phyloP scores from a whole-genome alignment of 306 rosid species.

The Malus sylvestris region DNA sequence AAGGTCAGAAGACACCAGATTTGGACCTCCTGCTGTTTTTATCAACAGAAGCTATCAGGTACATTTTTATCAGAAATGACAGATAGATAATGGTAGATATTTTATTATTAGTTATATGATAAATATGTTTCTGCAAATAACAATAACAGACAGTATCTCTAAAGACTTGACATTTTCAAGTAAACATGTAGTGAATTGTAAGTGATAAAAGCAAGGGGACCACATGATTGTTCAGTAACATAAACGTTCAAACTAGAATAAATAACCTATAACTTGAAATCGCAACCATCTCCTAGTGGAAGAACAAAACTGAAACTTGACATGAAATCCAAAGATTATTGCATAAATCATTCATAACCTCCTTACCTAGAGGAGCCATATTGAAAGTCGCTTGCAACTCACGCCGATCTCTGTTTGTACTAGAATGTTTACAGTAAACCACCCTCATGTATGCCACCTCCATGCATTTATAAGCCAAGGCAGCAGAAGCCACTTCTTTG shows the following conservation, averaged over 20 bases:
- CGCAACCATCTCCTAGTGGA: background rate
- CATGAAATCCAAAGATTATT: conserved; percentile 15
- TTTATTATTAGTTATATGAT: too few species aligned
- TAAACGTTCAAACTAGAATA: background rate
- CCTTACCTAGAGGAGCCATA: conserved; percentile 66
- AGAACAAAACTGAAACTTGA: conserved; percentile 3
- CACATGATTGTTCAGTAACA: background rate
- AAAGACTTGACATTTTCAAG: background rate
- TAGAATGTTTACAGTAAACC: conserved; percentile 49
- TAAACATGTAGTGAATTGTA: background rate
- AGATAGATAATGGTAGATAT: background rate
- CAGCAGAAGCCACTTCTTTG: conserved; percentile 70
- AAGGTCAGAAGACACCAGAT: background rate
- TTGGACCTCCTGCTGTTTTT: too few species aligned
- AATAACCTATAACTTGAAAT: background rate
- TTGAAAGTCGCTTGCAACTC: conserved; percentile 62
- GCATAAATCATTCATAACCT: conserved; percentile 13
- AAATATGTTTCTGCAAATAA: background rate
- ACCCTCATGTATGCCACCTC: conserved; percentile 78
- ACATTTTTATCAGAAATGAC: background rate
- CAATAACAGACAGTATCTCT: background rate
- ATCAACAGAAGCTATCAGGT: too few species aligned
- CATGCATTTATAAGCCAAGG: conserved; percentile 91
- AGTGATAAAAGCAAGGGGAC: background rate
- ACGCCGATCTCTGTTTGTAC: conserved; percentile 38